phyloP scores from a whole-genome alignment of 2,329 filamentous ascomycete species.

The Anthostomella pinea region DNA sequence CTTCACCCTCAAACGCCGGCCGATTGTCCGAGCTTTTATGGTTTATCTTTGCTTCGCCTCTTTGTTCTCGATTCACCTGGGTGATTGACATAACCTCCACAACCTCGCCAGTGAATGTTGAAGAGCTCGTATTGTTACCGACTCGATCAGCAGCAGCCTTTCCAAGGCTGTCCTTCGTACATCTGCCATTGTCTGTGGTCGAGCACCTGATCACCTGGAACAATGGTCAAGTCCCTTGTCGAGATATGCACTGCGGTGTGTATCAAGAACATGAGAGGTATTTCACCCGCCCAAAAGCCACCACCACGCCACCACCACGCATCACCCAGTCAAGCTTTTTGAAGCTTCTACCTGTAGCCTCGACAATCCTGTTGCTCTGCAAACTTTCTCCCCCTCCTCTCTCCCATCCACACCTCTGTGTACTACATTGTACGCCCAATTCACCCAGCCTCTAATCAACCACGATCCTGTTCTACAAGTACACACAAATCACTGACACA shows the following conservation, averaged over 20 bases:
- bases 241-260: slow-evolving; percentile 50
- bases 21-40: not conserved
- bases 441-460: too few species aligned
- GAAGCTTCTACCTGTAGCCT: not conserved
- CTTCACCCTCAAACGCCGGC: too few species aligned
- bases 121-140: too few species aligned
- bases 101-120: too few species aligned
- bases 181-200: not conserved
- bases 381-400: not conserved
- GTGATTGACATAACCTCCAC: too few species aligned
- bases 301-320: not conserved
- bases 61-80: slow-evolving; percentile 20
- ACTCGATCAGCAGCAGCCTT: too few species aligned
- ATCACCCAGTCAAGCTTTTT: too few species aligned
- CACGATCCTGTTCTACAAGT: not conserved
- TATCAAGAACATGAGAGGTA: slow-evolving; percentile 49
- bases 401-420: not conserved
- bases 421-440: not conserved
- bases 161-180: not conserved
- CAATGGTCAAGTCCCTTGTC: slow-evolving; percentile 45
- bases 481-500: slow-evolving; percentile 8
- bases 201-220: not conserved
- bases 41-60: slow-evolving; percentile 1
- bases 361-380: not conserved
- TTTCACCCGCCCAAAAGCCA: not conserved